These are phyloP conservation scores for Cinnamomum chago DNA, from an alignment of 164 flowering plant species.

Conservation along the genomic window DNA sequence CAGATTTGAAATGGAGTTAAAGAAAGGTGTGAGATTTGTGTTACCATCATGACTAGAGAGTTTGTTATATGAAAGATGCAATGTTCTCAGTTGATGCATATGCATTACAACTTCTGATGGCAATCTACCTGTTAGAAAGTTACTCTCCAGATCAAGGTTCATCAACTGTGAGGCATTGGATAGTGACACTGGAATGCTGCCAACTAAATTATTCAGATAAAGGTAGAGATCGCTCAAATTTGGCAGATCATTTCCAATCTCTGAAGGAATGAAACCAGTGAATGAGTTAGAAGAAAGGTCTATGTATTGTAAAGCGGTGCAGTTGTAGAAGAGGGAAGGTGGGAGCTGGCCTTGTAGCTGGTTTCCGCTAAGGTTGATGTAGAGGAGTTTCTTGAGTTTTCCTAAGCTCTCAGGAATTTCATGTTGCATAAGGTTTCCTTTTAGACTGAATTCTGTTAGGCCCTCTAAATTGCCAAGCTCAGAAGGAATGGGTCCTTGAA, in stretches of 20 bases:
- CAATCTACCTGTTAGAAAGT: slow-evolving; percentile 36
- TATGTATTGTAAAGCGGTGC: slow-evolving; percentile 29
- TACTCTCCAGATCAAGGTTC: slow-evolving; percentile 41
- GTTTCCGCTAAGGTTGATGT: slow-evolving; percentile 23
- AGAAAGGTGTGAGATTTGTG: slow-evolving; percentile 47
- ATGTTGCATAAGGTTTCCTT: slow-evolving; percentile 18
- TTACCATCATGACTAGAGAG: slow-evolving; percentile 43
- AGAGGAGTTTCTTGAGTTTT: slow-evolving; percentile 13
- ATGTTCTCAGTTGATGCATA: slow-evolving; percentile 12
- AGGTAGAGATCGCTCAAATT: slow-evolving; percentile 29
- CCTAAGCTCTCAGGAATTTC: slow-evolving; percentile 26
- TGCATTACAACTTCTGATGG: slow-evolving; percentile 31
- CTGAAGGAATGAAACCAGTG: slow-evolving; percentile 38
- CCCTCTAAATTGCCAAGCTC: slow-evolving; percentile 21
- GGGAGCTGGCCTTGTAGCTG: slow-evolving; percentile 26
- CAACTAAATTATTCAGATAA: slow-evolving; percentile 38
- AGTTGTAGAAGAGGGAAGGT: slow-evolving; percentile 29
- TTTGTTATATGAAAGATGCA: slow-evolving; percentile 44
- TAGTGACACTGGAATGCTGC: slow-evolving; percentile 39
- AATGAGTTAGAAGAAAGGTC: slow-evolving; percentile 45
- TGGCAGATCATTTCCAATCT: slow-evolving; percentile 38
- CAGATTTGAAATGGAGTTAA: slow-evolving; percentile 39
- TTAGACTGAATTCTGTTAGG: slow-evolving; percentile 17
- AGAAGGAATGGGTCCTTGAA: slow-evolving; percentile 24
- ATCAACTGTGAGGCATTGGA: slow-evolving; percentile 28